phyloP scores from a whole-genome alignment of 371 early-diverging fungal species.

The Capillidium rhysosporum region DNA sequence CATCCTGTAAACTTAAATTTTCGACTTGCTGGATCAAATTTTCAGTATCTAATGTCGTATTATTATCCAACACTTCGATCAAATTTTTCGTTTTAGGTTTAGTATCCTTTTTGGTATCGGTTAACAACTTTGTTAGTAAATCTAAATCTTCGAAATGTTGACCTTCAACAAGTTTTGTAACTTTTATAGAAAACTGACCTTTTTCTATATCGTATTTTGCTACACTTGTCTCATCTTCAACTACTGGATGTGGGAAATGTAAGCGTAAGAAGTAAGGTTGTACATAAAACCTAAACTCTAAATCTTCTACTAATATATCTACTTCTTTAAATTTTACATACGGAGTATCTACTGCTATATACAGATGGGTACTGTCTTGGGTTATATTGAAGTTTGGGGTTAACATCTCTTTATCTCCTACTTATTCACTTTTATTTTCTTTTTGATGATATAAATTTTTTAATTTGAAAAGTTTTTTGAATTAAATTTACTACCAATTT shows the following conservation, averaged over 20 bases:
- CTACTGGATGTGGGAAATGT: conserved; percentile 54
- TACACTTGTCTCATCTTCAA: conserved; percentile 70
- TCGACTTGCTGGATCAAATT: no score
- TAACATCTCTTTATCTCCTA: conserved; percentile 40
- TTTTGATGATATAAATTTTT: no score
- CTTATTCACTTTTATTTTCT: no score
- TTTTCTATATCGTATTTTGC: conserved; percentile 60
- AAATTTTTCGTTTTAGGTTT: conserved; percentile 10
- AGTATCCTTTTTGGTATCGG: conserved; percentile 28
- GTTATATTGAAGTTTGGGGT: conserved; percentile 67
- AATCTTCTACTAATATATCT: conserved; percentile 50
- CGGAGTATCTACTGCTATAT: conserved; percentile 54
- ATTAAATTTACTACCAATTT: no score
- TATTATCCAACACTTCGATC: conserved; percentile 1
- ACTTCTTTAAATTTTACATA: conserved; percentile 70
- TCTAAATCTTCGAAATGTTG: conserved; percentile 72
- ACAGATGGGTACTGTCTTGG: conserved; percentile 55
- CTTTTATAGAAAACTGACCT: conserved; percentile 47
- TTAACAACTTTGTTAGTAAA: conserved; percentile 57
- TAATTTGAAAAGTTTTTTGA: no score
- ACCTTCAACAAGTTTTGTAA: conserved; percentile 63
- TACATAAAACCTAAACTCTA: conserved; percentile 55
- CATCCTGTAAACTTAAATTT: neutral
- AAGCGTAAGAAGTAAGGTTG: conserved; percentile 72
- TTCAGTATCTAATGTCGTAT: no score